phyloP scores from a whole-genome alignment of 2,329 filamentous ascomycete genomes.

The Aspergillus sojae region DNA sequence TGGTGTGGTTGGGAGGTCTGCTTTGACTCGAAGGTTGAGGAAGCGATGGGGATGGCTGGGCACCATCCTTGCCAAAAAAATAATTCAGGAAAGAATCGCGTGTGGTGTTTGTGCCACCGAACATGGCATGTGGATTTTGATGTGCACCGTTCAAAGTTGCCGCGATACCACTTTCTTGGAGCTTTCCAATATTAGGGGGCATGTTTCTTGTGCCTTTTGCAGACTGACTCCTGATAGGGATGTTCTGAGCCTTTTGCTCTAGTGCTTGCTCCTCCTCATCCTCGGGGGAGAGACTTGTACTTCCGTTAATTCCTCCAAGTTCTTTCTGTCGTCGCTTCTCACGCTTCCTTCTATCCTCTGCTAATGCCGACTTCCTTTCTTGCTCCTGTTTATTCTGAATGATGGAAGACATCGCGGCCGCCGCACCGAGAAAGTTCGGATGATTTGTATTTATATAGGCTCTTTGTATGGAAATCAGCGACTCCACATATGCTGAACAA shows the following conservation, averaged over 20 bases:
- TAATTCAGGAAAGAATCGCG: slow-evolving; percentile 96
- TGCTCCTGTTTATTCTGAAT: slow-evolving; percentile 93
- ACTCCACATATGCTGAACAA: slow-evolving; percentile 88
- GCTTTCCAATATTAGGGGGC: slow-evolving; percentile 72
- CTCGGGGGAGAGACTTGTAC: slow-evolving; percentile 60
- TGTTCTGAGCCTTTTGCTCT: slow-evolving; percentile 52
- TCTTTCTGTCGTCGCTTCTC: slow-evolving; percentile 84
- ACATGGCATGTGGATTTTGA: slow-evolving; percentile 63
- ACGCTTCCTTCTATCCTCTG: slow-evolving; percentile 83
- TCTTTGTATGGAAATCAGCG: slow-evolving; percentile 92
- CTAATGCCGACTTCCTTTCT: slow-evolving; percentile 76
- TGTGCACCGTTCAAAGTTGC: slow-evolving; percentile 69
- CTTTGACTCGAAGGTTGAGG: slow-evolving; percentile 45
- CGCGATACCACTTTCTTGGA: slow-evolving; percentile 66
- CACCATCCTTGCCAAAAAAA: slow-evolving; percentile 92
- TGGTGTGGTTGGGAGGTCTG: slow-evolving; percentile 76
- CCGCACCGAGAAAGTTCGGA: slow-evolving; percentile 95
- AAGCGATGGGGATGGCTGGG: slow-evolving; percentile 49
- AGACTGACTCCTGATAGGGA: slow-evolving; percentile 64
- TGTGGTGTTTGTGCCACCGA: slow-evolving; percentile 64
- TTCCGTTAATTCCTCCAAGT: slow-evolving; percentile 73
- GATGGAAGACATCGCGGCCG: slow-evolving; percentile 95
- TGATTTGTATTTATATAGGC: slow-evolving; percentile 99
- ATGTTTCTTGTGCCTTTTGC: slow-evolving; percentile 71
- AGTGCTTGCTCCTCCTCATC: slow-evolving; percentile 67